These are phyloP conservation scores for Aspergillus costaricaensis DNA, from an alignment of 2,329 filamentous ascomycete genomes.

Conservation along the genomic window DNA sequence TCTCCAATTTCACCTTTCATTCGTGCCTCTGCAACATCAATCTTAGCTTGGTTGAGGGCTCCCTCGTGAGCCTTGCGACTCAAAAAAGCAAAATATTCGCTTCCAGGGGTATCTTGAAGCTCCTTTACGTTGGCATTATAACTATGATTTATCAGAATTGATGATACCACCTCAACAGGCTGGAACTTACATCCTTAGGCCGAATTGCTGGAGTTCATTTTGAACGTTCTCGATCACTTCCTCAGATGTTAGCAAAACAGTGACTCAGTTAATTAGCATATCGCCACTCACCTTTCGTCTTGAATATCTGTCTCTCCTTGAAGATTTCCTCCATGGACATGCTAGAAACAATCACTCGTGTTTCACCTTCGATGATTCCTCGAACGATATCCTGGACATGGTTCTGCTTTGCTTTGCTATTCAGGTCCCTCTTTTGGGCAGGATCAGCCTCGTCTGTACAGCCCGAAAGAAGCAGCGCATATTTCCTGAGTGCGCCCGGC, in stretches of 20 bases:
- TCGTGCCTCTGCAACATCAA: slow-evolving; percentile 60
- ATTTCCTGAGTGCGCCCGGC: slow-evolving; percentile 71
- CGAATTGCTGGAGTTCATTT: slow-evolving; percentile 77
- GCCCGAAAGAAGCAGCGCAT: slow-evolving; percentile 75
- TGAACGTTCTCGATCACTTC: slow-evolving; percentile 72
- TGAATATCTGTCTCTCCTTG: slow-evolving; percentile 74
- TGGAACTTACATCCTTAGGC: slow-evolving; percentile 64
- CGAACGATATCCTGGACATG: slow-evolving; percentile 85
- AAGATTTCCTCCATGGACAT: slow-evolving; percentile 97
- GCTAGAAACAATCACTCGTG: slow-evolving; percentile 75
- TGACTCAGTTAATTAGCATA: neutral
- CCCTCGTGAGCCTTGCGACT: slow-evolving; percentile 83
- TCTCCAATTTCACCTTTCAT: slow-evolving; percentile 66
- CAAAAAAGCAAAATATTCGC: slow-evolving; percentile 80
- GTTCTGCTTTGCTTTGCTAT: slow-evolving; percentile 51
- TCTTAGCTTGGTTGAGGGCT: slow-evolving; percentile 75
- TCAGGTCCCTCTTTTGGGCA: slow-evolving; percentile 37
- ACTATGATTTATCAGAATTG: slow-evolving; percentile 30
- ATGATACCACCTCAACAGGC: neutral
- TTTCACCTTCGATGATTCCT: slow-evolving; percentile 87
- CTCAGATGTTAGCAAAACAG: neutral
- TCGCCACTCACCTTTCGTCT: slow-evolving; percentile 61
- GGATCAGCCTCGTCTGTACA: slow-evolving; percentile 49
- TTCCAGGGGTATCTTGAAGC: slow-evolving; percentile 76
- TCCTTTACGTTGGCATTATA: slow-evolving; percentile 82